Conservation (phyloP, 1,284 basidiomycete genomes). For the Ustilago bromivora region DNA sequence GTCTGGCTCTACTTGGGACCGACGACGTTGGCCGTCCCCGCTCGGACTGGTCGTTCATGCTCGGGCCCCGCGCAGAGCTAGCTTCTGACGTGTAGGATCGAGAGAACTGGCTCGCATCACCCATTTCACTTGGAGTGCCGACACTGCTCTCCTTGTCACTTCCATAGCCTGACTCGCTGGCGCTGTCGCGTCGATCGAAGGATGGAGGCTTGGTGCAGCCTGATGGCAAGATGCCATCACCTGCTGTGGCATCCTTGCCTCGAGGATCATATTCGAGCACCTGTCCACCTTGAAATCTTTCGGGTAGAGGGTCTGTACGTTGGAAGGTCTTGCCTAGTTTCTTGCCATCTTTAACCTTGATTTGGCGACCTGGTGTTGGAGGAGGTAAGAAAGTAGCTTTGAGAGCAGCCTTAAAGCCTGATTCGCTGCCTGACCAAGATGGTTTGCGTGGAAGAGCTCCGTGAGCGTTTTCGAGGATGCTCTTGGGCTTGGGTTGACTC, state of each 20-base stretch:
- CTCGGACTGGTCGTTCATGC: constrained; percentile 13
- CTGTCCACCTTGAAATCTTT: constrained; percentile 51
- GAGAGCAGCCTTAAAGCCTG: constrained; percentile 46
- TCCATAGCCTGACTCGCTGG: constrained; percentile 46
- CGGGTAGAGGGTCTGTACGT: constrained; percentile 39
- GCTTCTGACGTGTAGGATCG: constrained; percentile 27
- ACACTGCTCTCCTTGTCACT: constrained; percentile 41
- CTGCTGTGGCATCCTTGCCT: constrained; percentile 47
- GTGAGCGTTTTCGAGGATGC: constrained; percentile 59
- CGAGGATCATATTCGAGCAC: constrained; percentile 59
- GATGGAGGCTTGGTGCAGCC: constrained; percentile 20
- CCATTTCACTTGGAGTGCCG: constrained; percentile 30
- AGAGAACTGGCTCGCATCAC: constrained; percentile 22
- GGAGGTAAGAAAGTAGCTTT: constrained; percentile 59
- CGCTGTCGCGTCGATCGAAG: constrained; percentile 6
- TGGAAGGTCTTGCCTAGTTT: constrained; percentile 58
- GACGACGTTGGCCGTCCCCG: constrained; percentile 10
- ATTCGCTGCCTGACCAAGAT: constrained; percentile 27
- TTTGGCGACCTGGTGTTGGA: constrained; percentile 50
- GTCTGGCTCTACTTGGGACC: constrained; percentile 12
- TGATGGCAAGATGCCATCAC: constrained; percentile 53
- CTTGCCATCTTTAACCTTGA: constrained; percentile 50
- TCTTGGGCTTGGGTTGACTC: constrained; percentile 34
- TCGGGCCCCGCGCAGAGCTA: constrained; percentile 25
- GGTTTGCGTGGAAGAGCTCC: constrained; percentile 37